These are phyloP conservation scores for Pholiota microspora DNA, from an alignment of 768 basidiomycete species.

Conservation along the genomic window DNA sequence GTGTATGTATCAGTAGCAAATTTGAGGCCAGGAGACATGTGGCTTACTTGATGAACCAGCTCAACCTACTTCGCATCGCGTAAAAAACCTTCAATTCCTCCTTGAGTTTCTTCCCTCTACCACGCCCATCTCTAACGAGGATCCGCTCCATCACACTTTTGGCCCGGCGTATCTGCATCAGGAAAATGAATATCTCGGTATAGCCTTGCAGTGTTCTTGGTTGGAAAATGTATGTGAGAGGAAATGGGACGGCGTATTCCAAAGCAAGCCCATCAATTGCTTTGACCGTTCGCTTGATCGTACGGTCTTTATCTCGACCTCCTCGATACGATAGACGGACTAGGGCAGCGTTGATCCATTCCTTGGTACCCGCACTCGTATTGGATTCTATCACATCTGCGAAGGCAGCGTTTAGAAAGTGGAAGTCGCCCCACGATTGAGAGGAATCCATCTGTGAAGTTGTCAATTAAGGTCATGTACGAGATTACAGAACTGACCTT, in stretches of 20 bases:
- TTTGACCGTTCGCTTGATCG: conserved; percentile 54
- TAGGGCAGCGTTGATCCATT: conserved; percentile 66
- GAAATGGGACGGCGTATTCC: conserved; percentile 84
- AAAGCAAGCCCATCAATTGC: conserved; percentile 64
- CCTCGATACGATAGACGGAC: conserved; percentile 72
- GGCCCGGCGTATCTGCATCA: conserved; percentile 73
- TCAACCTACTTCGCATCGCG: conserved; percentile 71
- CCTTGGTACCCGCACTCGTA: conserved; percentile 31
- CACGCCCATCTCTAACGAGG: conserved; percentile 53
- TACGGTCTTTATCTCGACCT: conserved; percentile 40
- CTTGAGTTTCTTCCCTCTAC: conserved; percentile 27
- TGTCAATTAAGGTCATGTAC: background rate
- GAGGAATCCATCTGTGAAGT: conserved; percentile 65
- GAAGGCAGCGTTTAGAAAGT: conserved; percentile 80
- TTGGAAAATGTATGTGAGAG: conserved; percentile 75
- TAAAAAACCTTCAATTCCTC: conserved; percentile 69
- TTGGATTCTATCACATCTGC: conserved; percentile 59
- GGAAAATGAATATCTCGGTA: conserved; percentile 64
- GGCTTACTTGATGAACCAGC: conserved; percentile 84
- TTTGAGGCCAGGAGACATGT: background rate
- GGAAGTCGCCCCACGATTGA: conserved; percentile 77
- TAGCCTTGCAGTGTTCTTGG: conserved; percentile 56
- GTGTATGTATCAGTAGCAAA: background rate
- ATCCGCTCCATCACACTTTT: conserved; percentile 72
- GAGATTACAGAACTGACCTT: conserved; percentile 42